phyloP scores from a whole-genome alignment of 2,329 filamentous ascomycete species.

The Hypoxylon sp. region DNA sequence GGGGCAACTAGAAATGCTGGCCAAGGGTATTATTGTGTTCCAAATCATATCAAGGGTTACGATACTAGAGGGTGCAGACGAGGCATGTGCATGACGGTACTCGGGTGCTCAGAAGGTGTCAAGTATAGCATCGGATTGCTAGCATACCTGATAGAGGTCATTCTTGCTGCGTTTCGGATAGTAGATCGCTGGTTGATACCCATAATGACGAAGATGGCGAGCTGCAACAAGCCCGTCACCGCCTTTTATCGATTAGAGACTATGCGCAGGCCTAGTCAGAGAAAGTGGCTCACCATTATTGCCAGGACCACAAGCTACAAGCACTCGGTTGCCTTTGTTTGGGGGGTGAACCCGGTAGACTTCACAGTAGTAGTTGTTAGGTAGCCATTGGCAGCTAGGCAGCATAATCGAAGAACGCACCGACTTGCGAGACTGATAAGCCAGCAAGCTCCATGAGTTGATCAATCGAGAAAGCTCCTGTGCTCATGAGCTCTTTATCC shows the following conservation, averaged over 20 bases:
- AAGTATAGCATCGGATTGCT: slow-evolving; percentile 36
- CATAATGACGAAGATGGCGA: slow-evolving; percentile 90
- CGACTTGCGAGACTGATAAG: slow-evolving; percentile 90
- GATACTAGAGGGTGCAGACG: slow-evolving; percentile 4
- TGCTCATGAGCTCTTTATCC: slow-evolving; percentile 94
- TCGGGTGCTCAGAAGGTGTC: slow-evolving; percentile 7
- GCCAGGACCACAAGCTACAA: slow-evolving; percentile 91
- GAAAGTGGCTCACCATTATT: slow-evolving; percentile 69
- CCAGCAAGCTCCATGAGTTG: slow-evolving; percentile 98
- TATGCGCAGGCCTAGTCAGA: slow-evolving; percentile 7
- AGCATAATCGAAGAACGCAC: slow-evolving; percentile 60
- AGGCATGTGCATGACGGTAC: background rate
- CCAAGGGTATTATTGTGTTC: slow-evolving; percentile 1
- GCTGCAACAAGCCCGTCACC: slow-evolving; percentile 96
- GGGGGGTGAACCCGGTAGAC: slow-evolving; percentile 88
- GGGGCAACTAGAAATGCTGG: slow-evolving; percentile 3
- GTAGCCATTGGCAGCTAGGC: background rate
- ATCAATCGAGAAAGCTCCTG: slow-evolving; percentile 89
- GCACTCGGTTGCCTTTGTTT: slow-evolving; percentile 75
- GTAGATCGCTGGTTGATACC: slow-evolving; percentile 89
- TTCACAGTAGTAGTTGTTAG: slow-evolving; percentile 53
- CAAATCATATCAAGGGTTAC: slow-evolving; percentile 3
- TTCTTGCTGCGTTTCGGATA: slow-evolving; percentile 94
- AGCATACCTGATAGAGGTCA: slow-evolving; percentile 82
- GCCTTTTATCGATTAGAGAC: slow-evolving; percentile 64